Percentiles rank a stretch among this genome's conserved stretches.
These are phyloP conservation scores for Globisporangium cederbergense DNA, from an alignment of 352 stramenopile genomes.

Conservation along the genomic window DNA sequence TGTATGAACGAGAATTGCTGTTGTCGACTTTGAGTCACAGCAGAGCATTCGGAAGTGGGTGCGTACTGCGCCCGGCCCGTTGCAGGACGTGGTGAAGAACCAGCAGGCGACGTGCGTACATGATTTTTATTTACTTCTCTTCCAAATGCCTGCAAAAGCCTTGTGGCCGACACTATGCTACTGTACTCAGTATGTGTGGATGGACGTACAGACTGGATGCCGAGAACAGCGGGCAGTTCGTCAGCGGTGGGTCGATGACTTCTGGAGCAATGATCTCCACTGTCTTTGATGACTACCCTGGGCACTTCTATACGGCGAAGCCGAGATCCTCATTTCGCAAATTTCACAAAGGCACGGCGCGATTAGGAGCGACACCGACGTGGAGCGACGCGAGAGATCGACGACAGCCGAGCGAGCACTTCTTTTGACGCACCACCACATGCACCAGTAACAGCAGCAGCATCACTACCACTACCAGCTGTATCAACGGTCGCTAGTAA, in stretches of 20 bases:
- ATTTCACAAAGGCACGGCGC: too few species aligned
- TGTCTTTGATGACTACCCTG: conserved; percentile 52
- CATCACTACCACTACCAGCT: too few species aligned
- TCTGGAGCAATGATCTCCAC: conserved; percentile 47
- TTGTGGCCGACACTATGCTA: neutral
- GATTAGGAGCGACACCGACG: too few species aligned
- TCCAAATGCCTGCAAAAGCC: neutral
- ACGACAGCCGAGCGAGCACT: too few species aligned
- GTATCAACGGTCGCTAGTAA: too few species aligned
- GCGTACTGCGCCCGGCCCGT: conserved; percentile 54
- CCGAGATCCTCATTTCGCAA: too few species aligned
- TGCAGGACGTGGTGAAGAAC: conserved; percentile 79
- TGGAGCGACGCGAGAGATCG: too few species aligned
- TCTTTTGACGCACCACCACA: too few species aligned
- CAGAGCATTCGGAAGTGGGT: conserved; percentile 80
- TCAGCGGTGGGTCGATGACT: conserved; percentile 40
- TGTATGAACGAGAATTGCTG: neutral
- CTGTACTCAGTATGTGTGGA: too few species aligned
- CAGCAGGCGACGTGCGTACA: conserved; percentile 36
- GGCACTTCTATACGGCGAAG: too few species aligned
- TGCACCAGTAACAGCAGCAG: too few species aligned
- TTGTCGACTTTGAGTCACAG: conserved; percentile 47
- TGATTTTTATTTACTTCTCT: neutral
- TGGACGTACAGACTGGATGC: conserved; percentile 38
- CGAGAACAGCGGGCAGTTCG: conserved; percentile 31